phyloP scores from a whole-genome alignment of 192 early-diverging fungal genomes.

The Backusella luteola region DNA sequence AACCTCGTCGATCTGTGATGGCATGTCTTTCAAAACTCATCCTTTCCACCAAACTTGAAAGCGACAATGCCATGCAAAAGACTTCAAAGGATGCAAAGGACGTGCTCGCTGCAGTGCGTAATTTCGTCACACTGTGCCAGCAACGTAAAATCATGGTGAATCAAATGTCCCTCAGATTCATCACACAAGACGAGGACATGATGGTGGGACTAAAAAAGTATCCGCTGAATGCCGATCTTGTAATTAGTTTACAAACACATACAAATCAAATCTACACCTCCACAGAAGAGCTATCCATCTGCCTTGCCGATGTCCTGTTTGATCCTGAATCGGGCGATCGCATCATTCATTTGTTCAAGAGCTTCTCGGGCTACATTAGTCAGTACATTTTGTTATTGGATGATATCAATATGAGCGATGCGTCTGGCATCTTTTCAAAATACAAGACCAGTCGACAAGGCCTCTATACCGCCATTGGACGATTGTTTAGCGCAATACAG shows the following conservation, averaged over 20 bases:
- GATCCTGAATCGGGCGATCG: neutral
- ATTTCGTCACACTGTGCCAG: slow-evolving; percentile 54
- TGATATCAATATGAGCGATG: slow-evolving; percentile 11
- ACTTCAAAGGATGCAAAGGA: slow-evolving; percentile 64
- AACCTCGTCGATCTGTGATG: slow-evolving; percentile 50
- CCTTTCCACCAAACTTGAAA: slow-evolving; percentile 64
- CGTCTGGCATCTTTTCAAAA: neutral
- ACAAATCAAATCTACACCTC: slow-evolving; percentile 16
- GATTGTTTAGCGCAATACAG: slow-evolving; percentile 21
- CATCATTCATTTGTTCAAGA: slow-evolving; percentile 5
- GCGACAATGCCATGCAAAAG: slow-evolving; percentile 59
- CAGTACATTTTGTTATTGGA: slow-evolving; percentile 24
- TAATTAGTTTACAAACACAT: slow-evolving; percentile 11
- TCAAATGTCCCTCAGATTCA: slow-evolving; percentile 35
- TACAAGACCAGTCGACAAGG: slow-evolving; percentile 6
- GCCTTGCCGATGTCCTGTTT: neutral
- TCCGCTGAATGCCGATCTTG: slow-evolving; percentile 14
- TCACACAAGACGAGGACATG: neutral
- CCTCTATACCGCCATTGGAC: slow-evolving; percentile 19
- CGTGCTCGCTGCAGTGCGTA: slow-evolving; percentile 61
- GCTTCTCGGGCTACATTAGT: slow-evolving; percentile 15
- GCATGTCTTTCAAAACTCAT: slow-evolving; percentile 67
- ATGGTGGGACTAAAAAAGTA: neutral
- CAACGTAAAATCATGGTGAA: slow-evolving; percentile 32
- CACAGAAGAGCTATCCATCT: neutral